A percentile compares a stretch with the other conserved stretches of the same genome.
Evolutionary conservation across 2,329 filamentous ascomycete species (phyloP).

Genomic region (Iodosphaeria phyllophila): DNA sequence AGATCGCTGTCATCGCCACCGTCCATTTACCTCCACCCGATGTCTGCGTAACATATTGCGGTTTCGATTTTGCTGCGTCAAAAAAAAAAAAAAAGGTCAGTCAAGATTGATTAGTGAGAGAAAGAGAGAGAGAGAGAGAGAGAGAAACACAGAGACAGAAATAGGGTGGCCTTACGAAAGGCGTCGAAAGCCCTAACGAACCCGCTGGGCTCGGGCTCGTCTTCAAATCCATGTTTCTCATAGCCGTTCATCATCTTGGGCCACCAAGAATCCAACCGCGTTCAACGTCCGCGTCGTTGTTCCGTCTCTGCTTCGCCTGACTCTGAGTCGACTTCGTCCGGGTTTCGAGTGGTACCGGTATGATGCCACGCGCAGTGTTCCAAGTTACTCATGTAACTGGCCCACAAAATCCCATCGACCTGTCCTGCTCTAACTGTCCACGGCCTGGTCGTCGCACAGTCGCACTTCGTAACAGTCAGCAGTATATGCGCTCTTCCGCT

Average conservation of each 20-base stretch:
- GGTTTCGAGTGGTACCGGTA: too few relatives aligned
- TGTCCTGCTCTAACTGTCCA: too few relatives aligned
- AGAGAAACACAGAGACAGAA: background rate
- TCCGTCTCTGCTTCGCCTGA: too few relatives aligned
- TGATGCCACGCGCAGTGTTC: too few relatives aligned
- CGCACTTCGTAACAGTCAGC: too few relatives aligned
- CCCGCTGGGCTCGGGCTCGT: slow-evolving; percentile 50
- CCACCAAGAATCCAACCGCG: too few relatives aligned
- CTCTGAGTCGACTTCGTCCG: too few relatives aligned
- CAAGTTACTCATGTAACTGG: too few relatives aligned
- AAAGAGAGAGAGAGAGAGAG: slow-evolving; percentile 1
- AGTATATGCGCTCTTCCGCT: too few relatives aligned
- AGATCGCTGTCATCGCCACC: slow-evolving; percentile 58
- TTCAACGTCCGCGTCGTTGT: too few relatives aligned
- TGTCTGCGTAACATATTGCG: slow-evolving; percentile 74
- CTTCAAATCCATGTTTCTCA: slow-evolving; percentile 47
- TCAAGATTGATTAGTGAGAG: slow-evolving; percentile 4
- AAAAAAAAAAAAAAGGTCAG: slow-evolving; percentile 6
- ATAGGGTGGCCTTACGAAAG: slow-evolving; percentile 51
- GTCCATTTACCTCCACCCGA: slow-evolving; percentile 89
- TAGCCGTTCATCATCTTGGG: slow-evolving; percentile 55
- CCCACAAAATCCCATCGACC: too few relatives aligned
- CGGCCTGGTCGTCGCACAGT: too few relatives aligned
- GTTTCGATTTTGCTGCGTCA: slow-evolving; percentile 79
- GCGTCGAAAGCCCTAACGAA: slow-evolving; percentile 85